Conservation (phyloP, 73 alveolate species). For the Stentor coeruleus region DNA sequence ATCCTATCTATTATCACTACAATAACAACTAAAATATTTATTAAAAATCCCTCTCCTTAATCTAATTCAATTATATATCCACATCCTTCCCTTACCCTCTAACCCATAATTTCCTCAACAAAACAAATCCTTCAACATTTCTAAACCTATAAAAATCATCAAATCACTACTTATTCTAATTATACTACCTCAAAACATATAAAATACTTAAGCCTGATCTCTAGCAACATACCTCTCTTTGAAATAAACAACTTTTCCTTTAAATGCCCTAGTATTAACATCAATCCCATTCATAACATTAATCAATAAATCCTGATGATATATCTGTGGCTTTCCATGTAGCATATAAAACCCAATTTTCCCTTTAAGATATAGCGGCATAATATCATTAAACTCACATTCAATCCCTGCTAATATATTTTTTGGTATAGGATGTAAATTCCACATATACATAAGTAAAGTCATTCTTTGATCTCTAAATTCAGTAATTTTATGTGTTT, state of each 20-base stretch:
- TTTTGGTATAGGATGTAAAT: background rate
- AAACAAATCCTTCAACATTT: no score
- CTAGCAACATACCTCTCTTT: background rate
- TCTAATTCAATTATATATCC: no score
- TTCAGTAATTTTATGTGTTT: constrained; percentile 4
- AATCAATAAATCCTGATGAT: background rate
- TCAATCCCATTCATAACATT: background rate
- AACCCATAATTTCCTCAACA: no score
- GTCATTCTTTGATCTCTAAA: background rate
- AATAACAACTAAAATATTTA: no score
- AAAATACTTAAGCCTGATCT: no score
- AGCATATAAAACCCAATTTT: background rate
- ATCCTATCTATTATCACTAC: no score
- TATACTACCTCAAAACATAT: no score
- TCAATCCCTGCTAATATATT: background rate
- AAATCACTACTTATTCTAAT: no score
- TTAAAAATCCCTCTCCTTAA: no score
- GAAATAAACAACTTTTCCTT: background rate
- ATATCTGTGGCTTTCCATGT: background rate
- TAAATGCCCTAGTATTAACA: background rate
- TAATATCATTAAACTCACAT: background rate
- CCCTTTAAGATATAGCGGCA: background rate
- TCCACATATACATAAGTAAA: background rate
- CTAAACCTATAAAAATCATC: no score
- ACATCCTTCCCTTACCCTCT: no score